Base-by-base conservation (phyloP, 192 early-diverging fungal species). In the Podila horticola region DNA sequence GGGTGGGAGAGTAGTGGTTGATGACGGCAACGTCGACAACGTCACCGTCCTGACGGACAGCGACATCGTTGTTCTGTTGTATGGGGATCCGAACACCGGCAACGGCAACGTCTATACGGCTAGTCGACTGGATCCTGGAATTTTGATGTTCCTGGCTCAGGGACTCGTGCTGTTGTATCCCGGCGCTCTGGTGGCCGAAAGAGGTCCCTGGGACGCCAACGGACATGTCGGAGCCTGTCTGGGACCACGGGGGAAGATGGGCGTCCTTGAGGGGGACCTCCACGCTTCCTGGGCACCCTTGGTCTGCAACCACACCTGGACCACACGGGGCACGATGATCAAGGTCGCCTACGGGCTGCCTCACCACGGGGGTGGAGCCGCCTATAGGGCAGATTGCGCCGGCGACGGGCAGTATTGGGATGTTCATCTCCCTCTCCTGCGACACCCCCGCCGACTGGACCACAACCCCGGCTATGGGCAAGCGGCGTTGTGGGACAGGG, bases 311-410 rank as follows among this genome's bases (percentile, higher is more conserved):
- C 55, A 50, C 41, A 57, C 66, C 75, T 71, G 71, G 75, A 71
- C 58, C 75, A 29, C 38, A 36, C 48, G 75, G 75, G 75, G 75
- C 69, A 45, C 38, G 45, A 48, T 41, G 75, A 36, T 76, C 68
- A 66, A 76, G 51, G 59, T 48, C 60, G 58, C 67, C 64, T 61
- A 76, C 24, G 51, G 68, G 67, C 5, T 15, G 67, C 38, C 52
- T 58, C 67, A 55, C 50, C 50, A 17, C 38, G 10, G 51, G 24
- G 8, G 38, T 10, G 64, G 61, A 34, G 65, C 48, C 62, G 59
- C 34, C 41, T 48, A 60, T 66, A 66, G 57, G 68, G 51, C 55
- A 69, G 68, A 26, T 34, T 38, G 67, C 45, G 41, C 52, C 26
- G 31, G 30, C 58, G 50, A 58, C 28, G 38, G 26, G 52, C 34